Evolutionary conservation across 768 basidiomycete genomes (phyloP), one percentile per base, ranked within the genome.

Genomic region (Leccinum subtestaceum): DNA sequence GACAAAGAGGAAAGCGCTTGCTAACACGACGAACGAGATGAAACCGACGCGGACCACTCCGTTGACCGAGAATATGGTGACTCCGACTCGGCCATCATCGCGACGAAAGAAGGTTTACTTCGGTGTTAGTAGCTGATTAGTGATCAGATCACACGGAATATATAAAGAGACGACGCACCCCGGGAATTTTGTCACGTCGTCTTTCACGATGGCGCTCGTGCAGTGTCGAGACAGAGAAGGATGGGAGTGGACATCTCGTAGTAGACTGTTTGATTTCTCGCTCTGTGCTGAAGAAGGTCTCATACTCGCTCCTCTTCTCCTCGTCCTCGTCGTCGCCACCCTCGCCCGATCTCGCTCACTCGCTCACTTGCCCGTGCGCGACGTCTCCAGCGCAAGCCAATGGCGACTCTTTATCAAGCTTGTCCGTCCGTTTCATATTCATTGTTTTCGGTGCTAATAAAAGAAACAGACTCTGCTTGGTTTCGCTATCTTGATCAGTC

Each of bases 251-350:
- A 73, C 85, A 17, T 93, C 92, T 0, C 70, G 59, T 0, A 63
- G 74, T 0, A 81, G 92, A 55, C 75, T 80, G 13, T 91, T 93
- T 69, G 94, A 95, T 70, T 63, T 87, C 9, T 91, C 93, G 1
- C 81, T 84, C 13, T 96, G 94, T 70, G 91, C 88, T 62, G 88
- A 95, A 65, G 88, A 93, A 62, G 88, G 84, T 13, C 67, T 87
- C 46, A 32, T 95, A 0, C 70, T 93, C 1, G 78, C 89, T 0
- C 59, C 76, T 4, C 65, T 88, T 0, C 76, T 88, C 53, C 75
- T 75, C 2, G 38, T 78, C 8, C 68, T 87, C 53, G 54, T 84
- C 31, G 31, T 85, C 55, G 60, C 77, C 7, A 73, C 77, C 5
- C 66, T 81, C n/a, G 53, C 76, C 46, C 77, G 76, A 31, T 74